phyloP scores from a whole-genome alignment of 116 monocot species.

The Trichopus zeylanicus region DNA sequence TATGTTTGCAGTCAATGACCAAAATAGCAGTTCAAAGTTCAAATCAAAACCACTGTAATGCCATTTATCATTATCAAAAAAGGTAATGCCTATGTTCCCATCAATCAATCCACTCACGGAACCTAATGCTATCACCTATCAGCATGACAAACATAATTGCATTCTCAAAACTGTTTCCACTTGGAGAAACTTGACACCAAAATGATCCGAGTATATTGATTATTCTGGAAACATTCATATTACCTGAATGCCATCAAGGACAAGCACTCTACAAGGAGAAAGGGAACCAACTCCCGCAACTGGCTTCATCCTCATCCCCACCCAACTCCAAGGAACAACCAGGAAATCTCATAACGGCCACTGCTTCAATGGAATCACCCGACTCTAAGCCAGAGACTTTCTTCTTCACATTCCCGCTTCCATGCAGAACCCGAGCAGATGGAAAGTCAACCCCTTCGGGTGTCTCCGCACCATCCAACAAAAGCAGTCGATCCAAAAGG shows the following conservation, averaged over 20 bases:
- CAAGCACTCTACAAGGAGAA: slow-evolving; percentile 55
- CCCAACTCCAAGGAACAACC: slow-evolving; percentile 33
- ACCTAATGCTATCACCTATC: no score
- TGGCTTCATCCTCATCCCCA: slow-evolving; percentile 13
- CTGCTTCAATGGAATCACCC: slow-evolving; percentile 56
- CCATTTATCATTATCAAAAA: no score
- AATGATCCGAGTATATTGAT: no score
- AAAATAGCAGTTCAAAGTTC: no score
- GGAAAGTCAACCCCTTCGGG: slow-evolving; percentile 13
- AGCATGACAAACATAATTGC: no score
- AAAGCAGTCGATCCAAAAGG: slow-evolving; percentile 50
- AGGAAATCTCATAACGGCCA: slow-evolving; percentile 81
- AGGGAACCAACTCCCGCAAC: slow-evolving; percentile 30
- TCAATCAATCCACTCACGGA: no score
- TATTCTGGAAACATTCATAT: no score
- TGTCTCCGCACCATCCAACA: slow-evolving; percentile 49
- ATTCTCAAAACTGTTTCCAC: no score
- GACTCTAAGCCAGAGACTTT: slow-evolving; percentile 81
- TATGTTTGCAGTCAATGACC: no score
- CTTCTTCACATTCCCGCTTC: slow-evolving; percentile 73
- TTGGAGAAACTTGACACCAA: background rate
- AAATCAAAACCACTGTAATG: no score
- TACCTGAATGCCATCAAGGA: slow-evolving; percentile 97
- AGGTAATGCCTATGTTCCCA: no score
- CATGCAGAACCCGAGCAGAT: slow-evolving; percentile 39